Base-by-base conservation (phyloP, 2,329 filamentous ascomycete species). In the Apiospora pterosperma region DNA sequence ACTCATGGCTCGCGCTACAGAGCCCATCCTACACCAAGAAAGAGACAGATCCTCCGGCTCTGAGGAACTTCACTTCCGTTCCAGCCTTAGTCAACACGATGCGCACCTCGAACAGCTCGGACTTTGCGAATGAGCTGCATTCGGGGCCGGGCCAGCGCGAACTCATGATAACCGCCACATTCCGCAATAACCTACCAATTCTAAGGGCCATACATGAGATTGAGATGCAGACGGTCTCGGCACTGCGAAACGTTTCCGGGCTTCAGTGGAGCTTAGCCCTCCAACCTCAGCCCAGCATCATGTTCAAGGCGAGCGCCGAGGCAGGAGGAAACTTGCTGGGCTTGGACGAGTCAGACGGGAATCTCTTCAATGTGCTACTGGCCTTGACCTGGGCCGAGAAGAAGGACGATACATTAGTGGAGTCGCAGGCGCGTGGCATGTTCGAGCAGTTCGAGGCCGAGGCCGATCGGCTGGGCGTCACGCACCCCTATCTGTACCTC, bases 401-500 rank as follows among this genome's bases (percentile, higher is more conserved):
- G 10, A 25, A 8, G 34, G 36, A 59, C 31, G 58, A 38, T 59
- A 1, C 21, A n/a, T n/a, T 28, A 34, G 11, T 64, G 16, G 59
- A 21, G 36, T 42, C 21, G 12, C 41, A 41, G n/a, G 23, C 36
- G 14, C 19, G 39, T 5, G 21, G 42, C 19, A 34, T 52, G 23
- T 36, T 64, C 36, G 16, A 19, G 11, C 59, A 16, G 11, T 60
- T 61, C 16, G 36, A 62, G n/a, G 59, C 34, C 23, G 59, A 44
- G 10, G 60, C 23, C 8, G 36, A 44, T 11, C 28, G 4, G 23
- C 44, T 55, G 14, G 42, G 63, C 36, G 36, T 39, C 11, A 39
- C 21, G 34, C 10, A 38, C 23, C 21, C 41, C 3, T 31, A 58
- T 25, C 7, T 42, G 11, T 63, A 83, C 67, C 75, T 81, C 59